Conservation (phyloP, 2,329 filamentous ascomycete species). For the Tolypocladium nubicola region DNA sequence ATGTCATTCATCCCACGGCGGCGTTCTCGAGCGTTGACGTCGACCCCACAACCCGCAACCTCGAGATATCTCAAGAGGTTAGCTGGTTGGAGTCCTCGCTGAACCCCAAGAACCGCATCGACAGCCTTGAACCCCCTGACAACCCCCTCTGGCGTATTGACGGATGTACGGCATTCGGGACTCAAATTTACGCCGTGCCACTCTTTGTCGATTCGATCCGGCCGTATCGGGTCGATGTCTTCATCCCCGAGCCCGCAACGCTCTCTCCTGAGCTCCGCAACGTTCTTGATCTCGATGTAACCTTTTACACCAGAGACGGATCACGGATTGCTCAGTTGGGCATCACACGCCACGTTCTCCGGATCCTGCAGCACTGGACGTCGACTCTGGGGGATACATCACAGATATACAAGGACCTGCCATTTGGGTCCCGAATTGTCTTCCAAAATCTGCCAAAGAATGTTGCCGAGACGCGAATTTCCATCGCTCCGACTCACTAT, state of each 20-base stretch:
- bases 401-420: conserved; percentile 31
- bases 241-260: conserved; percentile 39
- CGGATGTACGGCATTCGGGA: conserved; percentile 45
- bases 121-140: conserved; percentile 36
- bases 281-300: conserved; percentile 35
- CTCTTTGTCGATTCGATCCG: conserved; percentile 34
- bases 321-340: conserved; percentile 35
- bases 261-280: conserved; percentile 29
- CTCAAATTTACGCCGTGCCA: conserved; percentile 46
- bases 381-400: conserved; percentile 15
- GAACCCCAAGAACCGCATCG: conserved; percentile 51
- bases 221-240: conserved; percentile 48
- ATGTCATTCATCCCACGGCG: conserved; percentile 48
- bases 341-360: conserved; percentile 42
- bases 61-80: not conserved
- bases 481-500: conserved; percentile 37
- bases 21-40: conserved; percentile 26
- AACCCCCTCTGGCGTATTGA: conserved; percentile 47
- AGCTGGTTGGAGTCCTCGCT: conserved; percentile 38
- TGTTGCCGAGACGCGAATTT: conserved; percentile 32
- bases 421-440: conserved; percentile 48
- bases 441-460: conserved; percentile 39
- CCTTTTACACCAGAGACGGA: conserved; percentile 45
- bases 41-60: not conserved
- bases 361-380: conserved; percentile 43